Base-by-base conservation (phyloP, 1,284 basidiomycete species). In the Cryptococcus floricola region DNA sequence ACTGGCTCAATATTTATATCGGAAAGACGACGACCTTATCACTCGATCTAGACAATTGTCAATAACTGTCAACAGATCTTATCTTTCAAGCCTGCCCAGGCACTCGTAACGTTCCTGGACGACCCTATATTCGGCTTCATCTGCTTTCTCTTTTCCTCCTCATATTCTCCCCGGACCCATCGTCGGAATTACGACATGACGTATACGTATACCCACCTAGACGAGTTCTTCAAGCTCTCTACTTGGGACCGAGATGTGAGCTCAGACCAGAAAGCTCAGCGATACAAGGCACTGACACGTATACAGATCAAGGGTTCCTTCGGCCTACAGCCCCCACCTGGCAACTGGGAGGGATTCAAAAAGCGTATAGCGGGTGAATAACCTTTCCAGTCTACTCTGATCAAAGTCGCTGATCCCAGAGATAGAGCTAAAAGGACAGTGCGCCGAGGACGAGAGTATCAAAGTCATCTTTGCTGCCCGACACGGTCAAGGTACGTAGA, bases 401-500 rank as follows among this genome's bases (percentile, higher is more conserved):
- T 27, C 1, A 8, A 34, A 5, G 4, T 16, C 38, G 27, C 23
- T 50, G 25, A 18, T 28, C 31, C 31, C 31, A 9, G 31, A 10
- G 10, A 25, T 48, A 69, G 67, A 61, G 38, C 57, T 68, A 4
- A 48, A 67, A 13, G 49, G 23, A 7, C 28, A 13, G 12, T 53
- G 54, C 55, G 53, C 23, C 25, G 49, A 48, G 27, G 63, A 60
- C 39, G 62, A 67, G 54, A 56, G 48, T 19, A 58, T 71, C 57
- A 67, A 65, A 34, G 69, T 71, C 18, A 52, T 71, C 19, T 71
- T 63, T 46, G 59, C 63, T 1, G 68, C 66, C 16, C 59, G 69
- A 25, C 69, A 71, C 46, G 69, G 69, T 28, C 65, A 71, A 57
- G 66, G 67, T 67, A 43, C 52, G 59, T 39, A 9, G 4, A 28